A percentile compares a stretch with the other conserved stretches of the same genome.
Conservation (phyloP, 345 rosid genomes). For the Pseudoturritis turrita region DNA sequence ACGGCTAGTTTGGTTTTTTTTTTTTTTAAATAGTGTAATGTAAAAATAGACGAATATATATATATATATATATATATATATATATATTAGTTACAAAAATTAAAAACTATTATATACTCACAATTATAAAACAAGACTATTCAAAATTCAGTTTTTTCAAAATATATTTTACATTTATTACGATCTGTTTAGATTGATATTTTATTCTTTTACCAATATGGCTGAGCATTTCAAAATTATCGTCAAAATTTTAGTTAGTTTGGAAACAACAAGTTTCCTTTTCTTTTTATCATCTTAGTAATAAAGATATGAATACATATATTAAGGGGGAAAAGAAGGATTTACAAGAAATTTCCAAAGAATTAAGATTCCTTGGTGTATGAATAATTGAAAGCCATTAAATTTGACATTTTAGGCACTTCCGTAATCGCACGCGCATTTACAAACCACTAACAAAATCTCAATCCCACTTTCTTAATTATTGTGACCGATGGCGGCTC, state of each 20-base stretch:
- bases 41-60: no score
- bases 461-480: constrained; percentile 20
- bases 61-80: no score
- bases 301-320: no score
- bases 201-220: not conserved
- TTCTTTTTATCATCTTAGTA: no score
- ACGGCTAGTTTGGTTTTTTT: no score
- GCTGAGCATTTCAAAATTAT: not conserved
- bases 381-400: constrained; percentile 27
- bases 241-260: not conserved
- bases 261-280: no score
- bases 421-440: constrained; percentile 25
- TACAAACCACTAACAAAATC: constrained; percentile 12
- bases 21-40: no score
- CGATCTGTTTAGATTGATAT: not conserved
- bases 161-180: not conserved
- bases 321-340: no score
- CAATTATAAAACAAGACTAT: no score
- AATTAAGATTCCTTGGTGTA: constrained; percentile 16
- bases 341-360: not conserved
- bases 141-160: no score
- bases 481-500: constrained; percentile 3
- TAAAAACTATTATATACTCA: no score
- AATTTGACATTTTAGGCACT: constrained; percentile 24
- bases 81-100: no score